Percentiles rank a stretch among this genome's conserved stretches.
These are phyloP conservation scores for Diaporthe citri DNA, from an alignment of 2,329 filamentous ascomycete genomes.

Conservation along the genomic window DNA sequence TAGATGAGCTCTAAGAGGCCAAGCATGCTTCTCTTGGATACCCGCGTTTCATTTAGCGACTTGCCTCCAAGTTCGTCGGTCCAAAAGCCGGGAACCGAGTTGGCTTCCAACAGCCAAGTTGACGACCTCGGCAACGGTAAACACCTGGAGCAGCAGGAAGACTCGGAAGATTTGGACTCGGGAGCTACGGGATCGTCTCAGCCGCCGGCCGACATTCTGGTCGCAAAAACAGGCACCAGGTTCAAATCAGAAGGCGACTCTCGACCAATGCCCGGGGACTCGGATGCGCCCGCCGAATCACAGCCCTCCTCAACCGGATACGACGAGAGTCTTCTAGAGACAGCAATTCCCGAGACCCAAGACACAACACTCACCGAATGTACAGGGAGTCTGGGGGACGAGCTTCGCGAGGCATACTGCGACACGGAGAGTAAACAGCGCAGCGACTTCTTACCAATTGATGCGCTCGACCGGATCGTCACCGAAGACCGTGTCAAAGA, in stretches of 20 bases:
- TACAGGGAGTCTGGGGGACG: background rate
- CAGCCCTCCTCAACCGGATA: background rate
- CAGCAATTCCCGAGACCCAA: background rate
- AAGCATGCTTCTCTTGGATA: background rate
- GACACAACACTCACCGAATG: no score
- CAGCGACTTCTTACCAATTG: background rate
- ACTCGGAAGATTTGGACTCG: background rate
- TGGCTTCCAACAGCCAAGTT: background rate
- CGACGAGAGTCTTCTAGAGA: background rate
- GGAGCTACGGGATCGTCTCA: background rate
- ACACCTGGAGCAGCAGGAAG: background rate
- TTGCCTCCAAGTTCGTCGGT: background rate
- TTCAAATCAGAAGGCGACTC: background rate
- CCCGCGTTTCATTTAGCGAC: background rate
- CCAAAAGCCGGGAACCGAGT: background rate
- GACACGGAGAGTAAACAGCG: background rate
- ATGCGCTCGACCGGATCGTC: constrained; percentile 5
- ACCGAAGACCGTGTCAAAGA: background rate
- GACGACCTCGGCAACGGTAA: background rate
- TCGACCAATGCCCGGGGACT: background rate
- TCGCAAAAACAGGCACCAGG: background rate
- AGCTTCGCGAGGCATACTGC: background rate
- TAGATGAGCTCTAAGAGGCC: background rate
- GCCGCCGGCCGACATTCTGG: background rate
- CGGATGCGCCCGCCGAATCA: background rate